A percentile compares a stretch with the other conserved stretches of the same genome.
phyloP scores from a whole-genome alignment of 1,284 basidiomycete genomes.

The Caloboletus firmus region DNA sequence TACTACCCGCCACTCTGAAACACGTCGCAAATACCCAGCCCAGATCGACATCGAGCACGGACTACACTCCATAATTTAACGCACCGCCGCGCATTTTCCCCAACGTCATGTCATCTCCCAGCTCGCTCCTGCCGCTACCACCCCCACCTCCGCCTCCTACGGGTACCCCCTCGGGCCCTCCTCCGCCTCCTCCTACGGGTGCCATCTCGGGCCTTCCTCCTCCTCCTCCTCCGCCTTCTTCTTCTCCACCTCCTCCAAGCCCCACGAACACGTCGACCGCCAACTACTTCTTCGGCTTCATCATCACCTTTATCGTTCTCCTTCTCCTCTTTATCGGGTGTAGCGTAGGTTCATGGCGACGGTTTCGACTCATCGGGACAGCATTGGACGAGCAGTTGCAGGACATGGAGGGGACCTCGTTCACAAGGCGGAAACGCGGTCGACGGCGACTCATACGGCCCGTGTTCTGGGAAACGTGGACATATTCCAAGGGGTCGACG shows the following conservation, averaged over 20 bases:
- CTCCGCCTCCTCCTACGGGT: neutral
- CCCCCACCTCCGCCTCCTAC: neutral
- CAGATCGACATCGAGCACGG: slow-evolving; percentile 10
- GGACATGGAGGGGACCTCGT: slow-evolving; percentile 10
- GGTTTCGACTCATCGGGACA: slow-evolving; percentile 27
- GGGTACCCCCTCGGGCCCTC: neutral
- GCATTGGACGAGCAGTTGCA: slow-evolving; percentile 27
- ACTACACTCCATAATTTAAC: neutral
- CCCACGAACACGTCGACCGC: slow-evolving; percentile 19
- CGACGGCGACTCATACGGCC: slow-evolving; percentile 23
- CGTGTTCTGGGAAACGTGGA: slow-evolving; percentile 24
- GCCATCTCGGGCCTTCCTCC: too few relatives aligned
- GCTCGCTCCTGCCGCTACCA: neutral
- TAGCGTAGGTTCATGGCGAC: slow-evolving; percentile 51
- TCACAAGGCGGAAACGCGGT: slow-evolving; percentile 12
- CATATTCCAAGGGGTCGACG: neutral
- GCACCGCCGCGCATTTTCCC: neutral
- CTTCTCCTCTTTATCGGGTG: slow-evolving; percentile 59
- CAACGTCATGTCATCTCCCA: slow-evolving; percentile 17
- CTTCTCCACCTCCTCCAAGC: neutral
- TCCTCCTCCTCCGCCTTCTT: neutral
- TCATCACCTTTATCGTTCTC: slow-evolving; percentile 59
- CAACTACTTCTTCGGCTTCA: slow-evolving; percentile 62
- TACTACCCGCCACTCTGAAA: slow-evolving; percentile 21
- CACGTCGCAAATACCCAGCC: slow-evolving; percentile 11